Conservation (phyloP, 2,329 filamentous ascomycete species). For the Aschersonia sp. region DNA sequence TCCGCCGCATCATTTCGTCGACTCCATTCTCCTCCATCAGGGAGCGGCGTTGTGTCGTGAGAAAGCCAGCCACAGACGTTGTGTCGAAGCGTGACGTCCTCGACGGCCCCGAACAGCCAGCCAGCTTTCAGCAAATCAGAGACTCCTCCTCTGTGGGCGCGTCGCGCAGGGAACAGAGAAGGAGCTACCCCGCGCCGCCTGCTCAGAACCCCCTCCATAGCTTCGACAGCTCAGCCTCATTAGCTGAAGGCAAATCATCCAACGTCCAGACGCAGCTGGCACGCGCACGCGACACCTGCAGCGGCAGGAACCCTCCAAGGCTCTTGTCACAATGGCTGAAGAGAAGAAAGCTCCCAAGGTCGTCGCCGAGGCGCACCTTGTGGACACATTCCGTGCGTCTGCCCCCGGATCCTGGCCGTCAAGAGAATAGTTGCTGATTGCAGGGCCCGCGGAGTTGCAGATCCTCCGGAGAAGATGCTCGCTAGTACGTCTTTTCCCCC, state of each 20-base stretch:
- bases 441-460: conserved; percentile 17
- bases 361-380: conserved; percentile 61
- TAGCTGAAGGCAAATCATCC: too few species aligned
- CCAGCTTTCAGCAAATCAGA: too few species aligned
- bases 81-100: background rate
- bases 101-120: background rate
- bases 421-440: background rate
- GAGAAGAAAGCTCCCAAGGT: conserved; percentile 38
- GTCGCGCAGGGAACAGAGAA: background rate
- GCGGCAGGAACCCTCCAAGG: background rate
- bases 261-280: too few species aligned
- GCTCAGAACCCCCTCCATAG: background rate
- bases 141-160: too few species aligned
- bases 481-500: conserved; percentile 34
- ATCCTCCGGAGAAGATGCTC: conserved; percentile 52
- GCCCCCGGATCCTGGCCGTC: background rate
- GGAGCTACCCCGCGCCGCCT: conserved; percentile 5
- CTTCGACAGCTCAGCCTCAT: background rate
- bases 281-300: background rate
- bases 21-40: background rate
- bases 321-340: conserved; percentile 26
- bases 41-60: background rate
- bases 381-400: conserved; percentile 55
- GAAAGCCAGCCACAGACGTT: background rate
- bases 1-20: background rate